Conservation (phyloP, 139 green algal species). For the Ettlia oleoabundans region DNA sequence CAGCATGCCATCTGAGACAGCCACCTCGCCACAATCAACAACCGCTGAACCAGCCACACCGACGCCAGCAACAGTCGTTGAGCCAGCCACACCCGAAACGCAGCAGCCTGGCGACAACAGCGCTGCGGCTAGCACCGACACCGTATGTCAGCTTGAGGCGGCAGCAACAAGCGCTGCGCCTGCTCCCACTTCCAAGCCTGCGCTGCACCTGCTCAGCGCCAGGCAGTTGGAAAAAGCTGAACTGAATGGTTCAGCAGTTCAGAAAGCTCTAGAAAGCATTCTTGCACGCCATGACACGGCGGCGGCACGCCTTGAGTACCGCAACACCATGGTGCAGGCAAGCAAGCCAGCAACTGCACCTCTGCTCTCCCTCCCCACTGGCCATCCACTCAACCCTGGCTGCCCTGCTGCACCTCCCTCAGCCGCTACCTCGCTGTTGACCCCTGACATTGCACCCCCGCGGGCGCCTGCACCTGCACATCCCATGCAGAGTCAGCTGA, state of each 20-base stretch:
- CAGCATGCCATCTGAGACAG: too few relatives aligned
- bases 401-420: too few relatives aligned
- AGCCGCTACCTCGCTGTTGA: neutral
- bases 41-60: too few relatives aligned
- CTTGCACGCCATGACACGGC: constrained; percentile 70
- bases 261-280: constrained; percentile 76
- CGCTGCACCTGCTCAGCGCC: neutral
- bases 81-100: too few relatives aligned
- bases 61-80: too few relatives aligned
- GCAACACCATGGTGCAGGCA: constrained; percentile 73
- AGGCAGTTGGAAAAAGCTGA: neutral
- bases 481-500: constrained; percentile 52
- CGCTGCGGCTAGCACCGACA: too few relatives aligned
- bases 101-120: too few relatives aligned
- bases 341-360: too few relatives aligned
- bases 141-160: neutral
- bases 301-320: constrained; percentile 80
- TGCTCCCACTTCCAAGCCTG: neutral
- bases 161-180: neutral
- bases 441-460: neutral
- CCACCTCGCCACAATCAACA: too few relatives aligned
- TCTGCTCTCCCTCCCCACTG: too few relatives aligned
- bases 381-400: too few relatives aligned
- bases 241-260: constrained; percentile 65
- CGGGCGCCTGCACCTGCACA: neutral